Conservation (phyloP, 441 rosid species). For the Pelargonium citronellum region DNA sequence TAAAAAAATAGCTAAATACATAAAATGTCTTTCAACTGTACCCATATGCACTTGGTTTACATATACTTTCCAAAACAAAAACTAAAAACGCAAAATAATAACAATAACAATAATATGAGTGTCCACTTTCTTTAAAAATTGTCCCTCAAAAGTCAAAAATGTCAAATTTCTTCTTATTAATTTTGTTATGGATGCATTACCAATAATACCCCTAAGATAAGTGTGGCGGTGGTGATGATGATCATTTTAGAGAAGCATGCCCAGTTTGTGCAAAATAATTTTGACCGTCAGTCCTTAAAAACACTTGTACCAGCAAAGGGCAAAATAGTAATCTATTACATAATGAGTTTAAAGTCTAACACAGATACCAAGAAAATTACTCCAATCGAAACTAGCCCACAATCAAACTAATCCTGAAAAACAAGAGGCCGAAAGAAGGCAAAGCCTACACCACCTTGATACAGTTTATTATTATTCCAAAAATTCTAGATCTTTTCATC, state of each 20-base stretch:
- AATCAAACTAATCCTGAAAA: slow-evolving; percentile 5
- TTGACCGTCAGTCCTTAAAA: not conserved
- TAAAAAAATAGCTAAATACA: not conserved
- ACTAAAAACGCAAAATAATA: too few relatives aligned
- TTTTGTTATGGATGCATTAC: too few relatives aligned
- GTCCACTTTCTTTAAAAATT: too few relatives aligned
- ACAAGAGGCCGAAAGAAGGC: not conserved
- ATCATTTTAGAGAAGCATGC: too few relatives aligned
- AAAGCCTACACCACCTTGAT: not conserved
- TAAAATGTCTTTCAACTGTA: not conserved
- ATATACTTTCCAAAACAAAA: too few relatives aligned
- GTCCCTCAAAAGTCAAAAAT: too few relatives aligned
- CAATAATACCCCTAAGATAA: too few relatives aligned
- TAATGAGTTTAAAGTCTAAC: not conserved
- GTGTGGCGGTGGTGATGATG: too few relatives aligned
- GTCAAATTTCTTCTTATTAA: too few relatives aligned
- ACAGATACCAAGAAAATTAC: slow-evolving; percentile 1
- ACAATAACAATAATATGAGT: too few relatives aligned
- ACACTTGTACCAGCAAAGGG: not conserved
- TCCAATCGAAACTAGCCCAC: not conserved
- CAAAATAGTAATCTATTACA: not conserved
- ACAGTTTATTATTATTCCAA: not conserved
- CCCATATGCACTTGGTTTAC: not conserved
- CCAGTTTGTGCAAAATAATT: too few relatives aligned
- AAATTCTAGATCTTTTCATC: not conserved